Conservation (phyloP, 2,329 filamentous ascomycete genomes). For the Basipetospora sp. region DNA sequence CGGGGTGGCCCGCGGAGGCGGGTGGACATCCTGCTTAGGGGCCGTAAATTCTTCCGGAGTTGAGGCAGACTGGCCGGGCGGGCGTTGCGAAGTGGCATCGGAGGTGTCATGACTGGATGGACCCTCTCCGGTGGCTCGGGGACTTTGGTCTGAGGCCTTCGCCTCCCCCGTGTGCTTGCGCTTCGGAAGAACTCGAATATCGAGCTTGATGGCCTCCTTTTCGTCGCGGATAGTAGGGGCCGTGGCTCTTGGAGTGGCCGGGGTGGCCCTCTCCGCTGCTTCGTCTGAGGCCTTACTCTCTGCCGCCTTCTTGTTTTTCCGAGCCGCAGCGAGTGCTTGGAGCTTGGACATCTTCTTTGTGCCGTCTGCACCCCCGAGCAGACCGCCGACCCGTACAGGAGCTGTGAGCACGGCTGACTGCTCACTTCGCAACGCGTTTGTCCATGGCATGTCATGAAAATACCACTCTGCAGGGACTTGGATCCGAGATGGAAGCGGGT, state of each 20-base stretch:
- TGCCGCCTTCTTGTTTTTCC: slow-evolving; percentile 61
- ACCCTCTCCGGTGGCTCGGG: background rate
- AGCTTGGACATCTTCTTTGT: slow-evolving; percentile 73
- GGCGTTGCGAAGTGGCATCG: background rate
- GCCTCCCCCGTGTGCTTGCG: background rate
- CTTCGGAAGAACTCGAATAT: slow-evolving; percentile 10
- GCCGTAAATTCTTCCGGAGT: background rate
- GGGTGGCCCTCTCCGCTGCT: background rate
- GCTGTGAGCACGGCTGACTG: slow-evolving; percentile 47
- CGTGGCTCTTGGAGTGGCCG: background rate
- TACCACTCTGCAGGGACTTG: slow-evolving; percentile 26
- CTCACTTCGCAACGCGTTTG: slow-evolving; percentile 52
- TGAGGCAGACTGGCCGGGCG: background rate
- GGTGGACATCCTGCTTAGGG: background rate
- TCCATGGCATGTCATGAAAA: slow-evolving; percentile 79
- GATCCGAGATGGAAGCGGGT: slow-evolving; percentile 3
- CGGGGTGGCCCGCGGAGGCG: slow-evolving; percentile 2
- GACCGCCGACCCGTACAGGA: slow-evolving; percentile 41
- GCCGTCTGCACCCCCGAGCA: slow-evolving; percentile 60
- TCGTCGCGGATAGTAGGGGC: background rate
- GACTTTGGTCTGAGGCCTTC: background rate
- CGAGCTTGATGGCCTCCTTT: slow-evolving; percentile 8
- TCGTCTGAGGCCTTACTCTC: slow-evolving; percentile 31
- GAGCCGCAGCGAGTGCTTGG: slow-evolving; percentile 71
- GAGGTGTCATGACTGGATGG: no score